Evolutionary conservation across 2,329 filamentous ascomycete genomes (phyloP).

Genomic region (Cytospora mali): DNA sequence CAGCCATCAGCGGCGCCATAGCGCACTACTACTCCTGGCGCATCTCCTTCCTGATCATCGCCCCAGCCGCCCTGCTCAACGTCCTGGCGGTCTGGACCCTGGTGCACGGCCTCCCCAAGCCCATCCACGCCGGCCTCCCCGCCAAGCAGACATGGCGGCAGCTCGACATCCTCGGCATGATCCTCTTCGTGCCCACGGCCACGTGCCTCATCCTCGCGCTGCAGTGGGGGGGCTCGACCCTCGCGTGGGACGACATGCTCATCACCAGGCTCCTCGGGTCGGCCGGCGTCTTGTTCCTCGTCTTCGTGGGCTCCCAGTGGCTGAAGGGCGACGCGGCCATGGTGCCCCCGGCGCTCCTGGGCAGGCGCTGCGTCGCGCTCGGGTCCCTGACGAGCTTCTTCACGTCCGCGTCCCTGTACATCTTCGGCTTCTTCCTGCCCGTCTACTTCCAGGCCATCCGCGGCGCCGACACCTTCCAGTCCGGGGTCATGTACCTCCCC

Average conservation of each 20-base stretch:
- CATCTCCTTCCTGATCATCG: conserved; percentile 1
- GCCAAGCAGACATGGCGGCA: conserved; percentile 24
- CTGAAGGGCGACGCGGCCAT: conserved; percentile 50
- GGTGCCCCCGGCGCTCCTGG: conserved; percentile 51
- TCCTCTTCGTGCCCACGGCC: not conserved
- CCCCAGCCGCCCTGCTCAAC: not conserved
- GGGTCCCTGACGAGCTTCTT: conserved; percentile 47
- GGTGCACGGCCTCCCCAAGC: conserved; percentile 29
- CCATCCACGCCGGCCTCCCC: too few relatives aligned
- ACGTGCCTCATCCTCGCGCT: conserved; percentile 44
- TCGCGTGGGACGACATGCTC: conserved; percentile 50
- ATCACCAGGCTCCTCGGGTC: conserved; percentile 44
- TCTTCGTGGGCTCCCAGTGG: conserved; percentile 51
- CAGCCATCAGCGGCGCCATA: not conserved
- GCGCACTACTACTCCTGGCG: conserved; percentile 1
- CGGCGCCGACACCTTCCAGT: conserved; percentile 52
- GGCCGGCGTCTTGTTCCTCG: conserved; percentile 44
- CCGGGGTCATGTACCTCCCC: conserved; percentile 57
- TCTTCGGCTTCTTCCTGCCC: conserved; percentile 55
- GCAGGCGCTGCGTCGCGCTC: conserved; percentile 43
- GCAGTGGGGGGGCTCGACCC: conserved; percentile 57
- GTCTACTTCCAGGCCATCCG: conserved; percentile 58
- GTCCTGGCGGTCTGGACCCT: not conserved
- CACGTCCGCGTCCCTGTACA: conserved; percentile 54
- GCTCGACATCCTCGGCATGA: conserved; percentile 50